phyloP scores from a whole-genome alignment of 805 yeast genomes.

The Saturnispora dispora region DNA sequence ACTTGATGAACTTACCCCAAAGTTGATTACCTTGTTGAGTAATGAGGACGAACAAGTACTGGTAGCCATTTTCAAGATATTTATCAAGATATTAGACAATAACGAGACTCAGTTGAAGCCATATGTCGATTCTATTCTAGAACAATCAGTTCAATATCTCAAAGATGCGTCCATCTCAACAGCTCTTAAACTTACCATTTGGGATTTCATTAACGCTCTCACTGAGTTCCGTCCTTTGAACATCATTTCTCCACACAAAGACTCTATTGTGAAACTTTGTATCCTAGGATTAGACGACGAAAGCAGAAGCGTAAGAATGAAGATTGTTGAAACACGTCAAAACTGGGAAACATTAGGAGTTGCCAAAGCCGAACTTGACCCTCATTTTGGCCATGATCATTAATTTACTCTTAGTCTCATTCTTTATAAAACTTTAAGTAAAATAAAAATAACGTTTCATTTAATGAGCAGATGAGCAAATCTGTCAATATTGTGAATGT shows the following conservation, averaged over 20 bases:
- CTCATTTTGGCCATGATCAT: constrained; percentile 2
- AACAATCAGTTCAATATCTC: not conserved
- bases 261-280: constrained; percentile 38
- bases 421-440: not conserved
- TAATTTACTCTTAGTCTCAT: not conserved
- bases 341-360: constrained; percentile 46
- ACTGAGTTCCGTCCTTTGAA: constrained; percentile 31
- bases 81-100: constrained; percentile 6
- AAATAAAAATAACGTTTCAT: not conserved
- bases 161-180: not conserved
- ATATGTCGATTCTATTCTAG: constrained; percentile 9
- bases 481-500: not conserved
- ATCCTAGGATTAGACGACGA: constrained; percentile 57
- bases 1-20: constrained; percentile 7
- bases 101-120: constrained; percentile 5
- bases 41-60: constrained; percentile 6
- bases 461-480: not conserved
- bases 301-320: constrained; percentile 64
- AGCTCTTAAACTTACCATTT: not conserved
- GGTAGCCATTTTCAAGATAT: constrained; percentile 6
- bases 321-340: constrained; percentile 76
- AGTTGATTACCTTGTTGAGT: constrained; percentile 6
- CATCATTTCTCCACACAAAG: constrained; percentile 43
- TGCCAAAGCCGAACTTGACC: constrained; percentile 1
- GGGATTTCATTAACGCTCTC: constrained; percentile 26